Base-by-base conservation (phyloP, 2,329 filamentous ascomycete species). In the Colletotrichum musae region DNA sequence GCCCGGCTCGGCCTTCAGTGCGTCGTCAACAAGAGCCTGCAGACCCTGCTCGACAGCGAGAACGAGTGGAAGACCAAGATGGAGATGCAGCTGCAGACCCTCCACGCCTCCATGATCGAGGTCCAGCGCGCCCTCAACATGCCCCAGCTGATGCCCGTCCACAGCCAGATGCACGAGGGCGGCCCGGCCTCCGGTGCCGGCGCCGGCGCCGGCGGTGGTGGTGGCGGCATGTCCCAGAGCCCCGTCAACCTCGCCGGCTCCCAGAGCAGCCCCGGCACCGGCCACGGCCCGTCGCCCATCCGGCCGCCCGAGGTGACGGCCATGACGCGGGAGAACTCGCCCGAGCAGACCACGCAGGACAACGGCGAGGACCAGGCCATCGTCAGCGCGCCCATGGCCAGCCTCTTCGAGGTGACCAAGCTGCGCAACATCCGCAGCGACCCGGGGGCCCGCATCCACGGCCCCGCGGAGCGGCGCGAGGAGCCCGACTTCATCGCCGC, bases 31-130 rank as follows among this genome's bases (percentile, higher is more conserved):
- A 85, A 87, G 75, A 87, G 85, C 73, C 82, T 87, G 21, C 86
- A 88, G 73, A 86, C 85, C 64, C 83, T 88, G 51, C 80, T 88
- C 21, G 85, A 88, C 54, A 85, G 86, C 59, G 86, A 87, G 77
- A 81, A 84, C 71, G 79, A 83, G 81, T 87, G 78, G 79, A 77
- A 76, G 68, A 72, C 62, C 39, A 71, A 71, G 50, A 77, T 78
- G 67, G 76, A 78, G 54, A 63, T 63, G 21, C 74, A 77, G 66
- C 72, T 78, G 24, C 71, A 74, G 36, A 67, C 64, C 5, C 71
- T 79, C 2, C 75, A 75, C 43, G 62, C 74, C 12, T 75, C 77
- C 41, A 32, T 78, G 57, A 64, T 72, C 5, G 73, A 79, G 24
- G 68, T 78, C 4, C 75, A 77, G 41, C 70, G 70, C 6, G 58